These are phyloP conservation scores for Blakeslea trispora DNA, from an alignment of 371 early-diverging fungal genomes.

Conservation along the genomic window DNA sequence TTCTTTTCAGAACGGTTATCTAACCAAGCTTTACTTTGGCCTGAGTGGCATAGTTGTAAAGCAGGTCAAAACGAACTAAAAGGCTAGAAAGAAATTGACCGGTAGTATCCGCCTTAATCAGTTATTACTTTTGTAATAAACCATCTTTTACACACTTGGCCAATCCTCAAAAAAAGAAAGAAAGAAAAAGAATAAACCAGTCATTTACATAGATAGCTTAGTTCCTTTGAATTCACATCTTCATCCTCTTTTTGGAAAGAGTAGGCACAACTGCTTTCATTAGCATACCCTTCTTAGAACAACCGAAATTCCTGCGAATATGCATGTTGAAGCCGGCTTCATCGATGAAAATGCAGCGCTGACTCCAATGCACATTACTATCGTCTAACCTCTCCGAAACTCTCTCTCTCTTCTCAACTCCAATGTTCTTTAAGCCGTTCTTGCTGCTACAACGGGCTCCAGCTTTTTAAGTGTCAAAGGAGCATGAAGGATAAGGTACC, in stretches of 20 bases:
- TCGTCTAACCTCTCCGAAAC: constrained; percentile 6
- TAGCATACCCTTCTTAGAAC: not conserved
- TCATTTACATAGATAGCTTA: too few species aligned
- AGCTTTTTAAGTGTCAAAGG: constrained; percentile 3
- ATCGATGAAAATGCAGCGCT: not conserved
- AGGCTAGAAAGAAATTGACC: not conserved
- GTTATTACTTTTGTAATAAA: constrained; percentile 5
- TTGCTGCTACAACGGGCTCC: not conserved
- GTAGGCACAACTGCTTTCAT: not conserved
- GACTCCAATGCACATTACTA: constrained; percentile 5
- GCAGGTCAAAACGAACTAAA: constrained; percentile 3
- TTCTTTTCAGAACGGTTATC: constrained; percentile 4
- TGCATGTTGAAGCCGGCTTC: constrained; percentile 3
- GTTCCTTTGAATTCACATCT: too few species aligned
- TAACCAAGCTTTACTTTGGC: not conserved
- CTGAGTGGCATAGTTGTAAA: not conserved
- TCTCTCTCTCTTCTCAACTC: constrained; percentile 6
- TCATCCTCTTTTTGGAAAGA: too few species aligned
- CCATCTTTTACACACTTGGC: constrained; percentile 5
- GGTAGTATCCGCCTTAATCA: constrained; percentile 5
- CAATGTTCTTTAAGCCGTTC: not conserved
- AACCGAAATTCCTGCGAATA: constrained; percentile 4
- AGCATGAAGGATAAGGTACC: not conserved
- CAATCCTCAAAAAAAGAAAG: constrained; percentile 3
- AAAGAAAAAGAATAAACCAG: not conserved